Base-by-base conservation (phyloP, 2,329 filamentous ascomycete genomes). In the Cladosporium oxysporum region DNA sequence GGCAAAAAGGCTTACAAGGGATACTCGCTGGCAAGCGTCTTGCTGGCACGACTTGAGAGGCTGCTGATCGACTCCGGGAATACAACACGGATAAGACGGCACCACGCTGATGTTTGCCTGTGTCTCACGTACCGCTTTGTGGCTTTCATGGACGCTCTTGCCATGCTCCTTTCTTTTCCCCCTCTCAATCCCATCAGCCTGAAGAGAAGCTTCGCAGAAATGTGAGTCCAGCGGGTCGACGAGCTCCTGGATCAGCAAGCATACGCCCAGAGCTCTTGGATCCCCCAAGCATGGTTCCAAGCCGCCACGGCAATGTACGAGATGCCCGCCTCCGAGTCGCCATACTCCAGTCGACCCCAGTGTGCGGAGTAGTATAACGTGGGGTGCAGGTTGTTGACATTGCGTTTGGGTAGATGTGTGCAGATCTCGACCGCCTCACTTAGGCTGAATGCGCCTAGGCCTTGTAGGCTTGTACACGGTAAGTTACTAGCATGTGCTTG, bases 221-320 rank as follows among this genome's bases (percentile, higher is more conserved):
- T 44, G 57, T 53, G 11, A 47, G n/a, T 47, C 41, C n/a, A 47
- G 41, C 41, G 5, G 14, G 31, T 1, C 28, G 33, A 21, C 11
- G 12, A 37, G n/a, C 16, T 55, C n/a, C 1, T 55, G 29, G 18
- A 55, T 55, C 55, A 58, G 33, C 33, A 58, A 58, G 33, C 55
- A 58, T 26, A 14, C 33, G 55, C 55, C 55, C 23, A 58, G 55
- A 58, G n/a, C n/a, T 29, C 49, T 52, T 52, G 49, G 28, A 5
- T 5, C 26, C 5, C 16, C 31, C 37, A 59, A 59, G 57, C 57
- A 59, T 47, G 14, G 3, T 16, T 7, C 5, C 37, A 59, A 59
- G 57, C 57, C 21, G 31, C 28, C 14, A 29, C 14, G 35, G 35
- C 37, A 59, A 26, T 28, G 57, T 21, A 31, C 37, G 10, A 31